Conservation (phyloP, 2,329 filamentous ascomycete species). For the Curvularia sp. region DNA sequence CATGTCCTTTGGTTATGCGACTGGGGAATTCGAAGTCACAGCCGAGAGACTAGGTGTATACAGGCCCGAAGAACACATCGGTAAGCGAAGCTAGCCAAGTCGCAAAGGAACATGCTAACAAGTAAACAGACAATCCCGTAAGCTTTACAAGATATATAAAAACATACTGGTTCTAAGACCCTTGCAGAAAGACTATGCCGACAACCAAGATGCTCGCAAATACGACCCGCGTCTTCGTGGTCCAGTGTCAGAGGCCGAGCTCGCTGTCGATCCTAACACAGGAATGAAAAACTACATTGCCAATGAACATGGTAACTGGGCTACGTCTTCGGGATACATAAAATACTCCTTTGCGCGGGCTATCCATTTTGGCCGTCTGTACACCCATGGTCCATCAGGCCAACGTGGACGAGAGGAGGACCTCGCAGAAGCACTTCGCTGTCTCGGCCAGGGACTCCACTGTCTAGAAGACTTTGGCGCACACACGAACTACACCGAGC, state of each 20-base stretch:
- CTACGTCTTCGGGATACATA: slow-evolving; percentile 86
- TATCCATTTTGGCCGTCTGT: slow-evolving; percentile 58
- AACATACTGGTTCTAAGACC: not conserved
- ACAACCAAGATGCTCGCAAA: slow-evolving; percentile 82
- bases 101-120: slow-evolving; percentile 4
- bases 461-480: slow-evolving; percentile 63
- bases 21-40: slow-evolving; percentile 64
- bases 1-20: slow-evolving; percentile 64
- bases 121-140: slow-evolving; percentile 37
- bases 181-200: slow-evolving; percentile 49
- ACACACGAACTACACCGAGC: slow-evolving; percentile 63
- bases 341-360: slow-evolving; percentile 56
- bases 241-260: slow-evolving; percentile 65
- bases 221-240: slow-evolving; percentile 82
- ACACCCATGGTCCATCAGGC: slow-evolving; percentile 53
- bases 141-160: not conserved
- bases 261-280: slow-evolving; percentile 55
- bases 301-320: slow-evolving; percentile 86
- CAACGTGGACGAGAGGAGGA: slow-evolving; percentile 54
- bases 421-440: slow-evolving; percentile 57
- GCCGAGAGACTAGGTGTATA: slow-evolving; percentile 58
- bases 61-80: slow-evolving; percentile 60
- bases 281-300: slow-evolving; percentile 99
- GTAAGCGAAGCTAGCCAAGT: slow-evolving; percentile 8
- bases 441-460: slow-evolving; percentile 61